Percentiles rank a stretch among this genome's conserved stretches.
phyloP scores from a whole-genome alignment of 1,139 yeast species.

The Diutina scorzettiae region DNA sequence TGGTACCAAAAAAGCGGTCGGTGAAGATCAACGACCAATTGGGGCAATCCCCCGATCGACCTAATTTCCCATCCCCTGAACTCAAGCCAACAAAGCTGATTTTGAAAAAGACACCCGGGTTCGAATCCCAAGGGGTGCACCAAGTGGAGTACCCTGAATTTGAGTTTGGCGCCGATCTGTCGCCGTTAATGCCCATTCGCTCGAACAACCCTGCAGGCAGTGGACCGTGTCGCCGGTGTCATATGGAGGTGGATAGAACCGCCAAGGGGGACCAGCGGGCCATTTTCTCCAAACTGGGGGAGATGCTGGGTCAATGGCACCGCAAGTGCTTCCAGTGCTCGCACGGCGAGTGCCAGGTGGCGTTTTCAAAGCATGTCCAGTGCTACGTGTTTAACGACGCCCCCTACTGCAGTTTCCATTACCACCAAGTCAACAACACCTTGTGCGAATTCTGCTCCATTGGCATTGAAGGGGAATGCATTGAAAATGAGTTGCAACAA shows the following conservation, averaged over 20 bases:
- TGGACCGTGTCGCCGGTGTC: slow-evolving; percentile 68
- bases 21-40: not conserved
- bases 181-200: not conserved
- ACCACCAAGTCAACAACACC: slow-evolving; percentile 66
- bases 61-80: not conserved
- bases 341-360: slow-evolving; percentile 35
- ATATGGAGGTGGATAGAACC: slow-evolving; percentile 30
- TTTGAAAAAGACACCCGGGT: not conserved
- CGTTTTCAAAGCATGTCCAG: slow-evolving; percentile 48
- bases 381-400: slow-evolving; percentile 70
- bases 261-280: slow-evolving; percentile 31
- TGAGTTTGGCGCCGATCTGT: slow-evolving; percentile 2
- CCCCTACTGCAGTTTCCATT: slow-evolving; percentile 78
- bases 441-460: slow-evolving; percentile 56
- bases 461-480: slow-evolving; percentile 87
- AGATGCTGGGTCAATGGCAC: slow-evolving; percentile 92
- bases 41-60: not conserved
- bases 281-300: slow-evolving; percentile 70
- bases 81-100: not conserved
- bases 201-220: slow-evolving; percentile 42
- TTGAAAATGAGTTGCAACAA: slow-evolving; percentile 60
- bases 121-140: not conserved
- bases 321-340: slow-evolving; percentile 70
- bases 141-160: not conserved
- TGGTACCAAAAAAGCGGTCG: not conserved